These are phyloP conservation scores for Taiwanofungus camphoratus DNA, from an alignment of 1,284 basidiomycete genomes.

Conservation along the genomic window DNA sequence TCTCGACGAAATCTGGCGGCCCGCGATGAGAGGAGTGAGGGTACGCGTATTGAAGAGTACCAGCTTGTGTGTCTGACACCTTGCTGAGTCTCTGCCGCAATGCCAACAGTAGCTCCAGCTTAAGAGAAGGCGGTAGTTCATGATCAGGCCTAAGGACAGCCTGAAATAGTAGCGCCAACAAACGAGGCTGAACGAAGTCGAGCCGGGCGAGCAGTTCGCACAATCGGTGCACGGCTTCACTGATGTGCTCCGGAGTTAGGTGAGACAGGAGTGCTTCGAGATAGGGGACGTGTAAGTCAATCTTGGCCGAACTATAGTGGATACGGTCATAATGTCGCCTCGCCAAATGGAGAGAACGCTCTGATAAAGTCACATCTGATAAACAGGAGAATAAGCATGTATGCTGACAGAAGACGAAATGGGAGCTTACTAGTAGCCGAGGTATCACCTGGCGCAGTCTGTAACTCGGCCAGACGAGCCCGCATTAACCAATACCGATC, in stretches of 20 bases:
- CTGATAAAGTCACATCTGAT: neutral
- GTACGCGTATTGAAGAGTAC: too few species aligned
- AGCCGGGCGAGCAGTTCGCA: conserved; percentile 13
- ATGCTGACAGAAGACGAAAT: neutral
- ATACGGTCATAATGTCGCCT: conserved; percentile 21
- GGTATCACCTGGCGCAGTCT: conserved; percentile 2
- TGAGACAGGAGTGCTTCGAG: conserved; percentile 18
- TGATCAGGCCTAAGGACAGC: conserved; percentile 15
- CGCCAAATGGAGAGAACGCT: conserved; percentile 15
- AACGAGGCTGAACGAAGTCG: conserved; percentile 14
- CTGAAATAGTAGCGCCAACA: conserved; percentile 27
- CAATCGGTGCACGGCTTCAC: conserved; percentile 12
- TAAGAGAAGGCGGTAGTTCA: neutral
- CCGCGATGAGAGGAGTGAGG: too few species aligned
- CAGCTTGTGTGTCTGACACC: neutral
- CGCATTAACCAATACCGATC: conserved; percentile 41
- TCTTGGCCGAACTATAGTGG: conserved; percentile 6
- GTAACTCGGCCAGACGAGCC: conserved; percentile 24
- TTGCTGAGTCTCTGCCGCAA: conserved; percentile 6
- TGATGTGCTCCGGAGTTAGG: conserved; percentile 3
- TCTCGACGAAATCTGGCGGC: too few species aligned
- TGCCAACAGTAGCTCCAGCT: conserved; percentile 7
- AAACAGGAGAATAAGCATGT: conserved; percentile 1
- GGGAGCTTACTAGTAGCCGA: neutral
- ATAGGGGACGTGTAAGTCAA: conserved; percentile 22